Evolutionary conservation across 73 alveolate genomes (phyloP), one percentile per base, ranked within the genome.

Genomic region (Symbiodinium pilosum): DNA sequence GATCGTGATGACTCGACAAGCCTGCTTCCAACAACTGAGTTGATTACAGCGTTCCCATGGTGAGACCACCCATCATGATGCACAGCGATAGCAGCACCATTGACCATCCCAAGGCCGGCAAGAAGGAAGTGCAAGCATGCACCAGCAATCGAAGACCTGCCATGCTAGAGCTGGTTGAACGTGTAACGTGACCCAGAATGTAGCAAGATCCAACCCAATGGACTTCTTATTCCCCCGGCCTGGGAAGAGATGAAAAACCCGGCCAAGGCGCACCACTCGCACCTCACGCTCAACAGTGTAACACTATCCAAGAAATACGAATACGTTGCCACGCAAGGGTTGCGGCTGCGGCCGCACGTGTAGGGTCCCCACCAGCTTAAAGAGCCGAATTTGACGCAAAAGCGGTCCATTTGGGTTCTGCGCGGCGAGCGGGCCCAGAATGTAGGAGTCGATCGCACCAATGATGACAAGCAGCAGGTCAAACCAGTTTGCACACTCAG

Each of bases 141-240:
- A 87, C 86, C 94, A 87, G 94, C 86, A 87, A 28, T n/a, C 94
- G 94, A 24, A 87, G 34, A 59, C 94, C 94, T 87, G 75, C 43
- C 30, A 43, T 1, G 28, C 24, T 1, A 26, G 12, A 44, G 41
- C 28, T 21, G 71, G 8, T 41, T 8, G 7, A 39, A 7, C 69
- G 0, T 12, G 40, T 41, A 9, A 38, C 43, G 64, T 16, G 21
- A 39, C 34, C 12, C 41, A 36, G 26, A 42, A 68, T 11, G 69
- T 14, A 1, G 21, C 52, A 12, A 30, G 87, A 36, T n/a, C 41
- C 41, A 28, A 69, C 41, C 16, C 5, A 7, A 28, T 40, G 16
- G 42, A 75, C 44, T 0, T 75, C 24, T 30, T 32, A 30, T 5
- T 16, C 32, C n/a, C 41, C 26, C 43, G 43, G 94, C 94, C 94